phyloP scores from a whole-genome alignment of 2,329 filamentous ascomycete genomes.

The Fusarium heterosporum region DNA sequence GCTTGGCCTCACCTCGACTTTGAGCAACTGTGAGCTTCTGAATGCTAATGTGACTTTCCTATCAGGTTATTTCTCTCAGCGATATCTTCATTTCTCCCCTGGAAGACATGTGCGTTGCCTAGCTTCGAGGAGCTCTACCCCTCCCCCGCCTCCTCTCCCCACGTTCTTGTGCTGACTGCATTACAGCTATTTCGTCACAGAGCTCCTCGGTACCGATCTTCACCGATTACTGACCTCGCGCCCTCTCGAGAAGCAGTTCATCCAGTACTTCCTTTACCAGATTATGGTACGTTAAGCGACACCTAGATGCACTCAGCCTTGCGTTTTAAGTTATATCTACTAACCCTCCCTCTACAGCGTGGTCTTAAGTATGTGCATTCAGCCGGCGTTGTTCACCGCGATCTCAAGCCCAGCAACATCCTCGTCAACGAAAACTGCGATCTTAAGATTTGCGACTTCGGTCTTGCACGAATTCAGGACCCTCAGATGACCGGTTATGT shows the following conservation, averaged over 20 bases:
- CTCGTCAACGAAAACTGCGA: slow-evolving; percentile 99
- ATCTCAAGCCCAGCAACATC: slow-evolving; percentile 98
- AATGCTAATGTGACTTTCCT: slow-evolving; percentile 25
- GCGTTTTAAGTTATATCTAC: slow-evolving; percentile 6
- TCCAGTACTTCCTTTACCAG: slow-evolving; percentile 99
- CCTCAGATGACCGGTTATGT: slow-evolving; percentile 99
- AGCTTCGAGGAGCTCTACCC: slow-evolving; percentile 27
- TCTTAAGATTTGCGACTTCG: slow-evolving; percentile 99
- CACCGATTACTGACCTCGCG: slow-evolving; percentile 94
- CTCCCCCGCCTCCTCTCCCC: slow-evolving; percentile 19
- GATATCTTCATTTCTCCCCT: slow-evolving; percentile 99
- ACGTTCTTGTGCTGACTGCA: slow-evolving; percentile 33
- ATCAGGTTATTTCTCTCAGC: slow-evolving; percentile 93
- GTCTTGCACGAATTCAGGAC: slow-evolving; percentile 95
- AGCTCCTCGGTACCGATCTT: slow-evolving; percentile 95
- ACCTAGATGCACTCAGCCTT: not conserved
- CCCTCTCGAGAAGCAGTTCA: slow-evolving; percentile 98
- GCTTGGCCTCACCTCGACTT: slow-evolving; percentile 38
- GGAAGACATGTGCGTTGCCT: slow-evolving; percentile 86
- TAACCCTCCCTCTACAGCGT: slow-evolving; percentile 67
- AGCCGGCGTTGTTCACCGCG: slow-evolving; percentile 95
- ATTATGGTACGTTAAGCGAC: slow-evolving; percentile 78
- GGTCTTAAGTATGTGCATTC: slow-evolving; percentile 99
- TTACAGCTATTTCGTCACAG: slow-evolving; percentile 93
- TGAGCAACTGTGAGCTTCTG: slow-evolving; percentile 17